A percentile compares a stretch with the other conserved stretches of the same genome.
phyloP scores from a whole-genome alignment of 768 basidiomycete species.

The Daedalea quercina region DNA sequence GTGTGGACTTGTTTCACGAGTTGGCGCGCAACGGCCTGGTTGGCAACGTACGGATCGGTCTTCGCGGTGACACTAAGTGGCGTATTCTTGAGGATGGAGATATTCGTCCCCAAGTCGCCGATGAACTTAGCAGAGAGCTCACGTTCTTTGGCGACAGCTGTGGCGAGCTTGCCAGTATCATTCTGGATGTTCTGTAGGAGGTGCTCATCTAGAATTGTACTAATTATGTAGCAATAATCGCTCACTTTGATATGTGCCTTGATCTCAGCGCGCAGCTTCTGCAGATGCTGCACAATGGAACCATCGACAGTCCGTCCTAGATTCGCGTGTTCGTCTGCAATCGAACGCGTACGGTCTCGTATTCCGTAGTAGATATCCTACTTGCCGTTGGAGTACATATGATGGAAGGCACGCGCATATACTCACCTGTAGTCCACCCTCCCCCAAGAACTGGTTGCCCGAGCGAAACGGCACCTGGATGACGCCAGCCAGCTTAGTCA shows the following conservation, averaged over 20 bases:
- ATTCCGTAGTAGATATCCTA: constrained; percentile 91
- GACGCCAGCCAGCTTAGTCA: constrained; percentile 89
- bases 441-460: constrained; percentile 97
- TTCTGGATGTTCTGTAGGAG: constrained; percentile 80
- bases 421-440: constrained; percentile 82
- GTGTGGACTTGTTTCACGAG: constrained; percentile 91
- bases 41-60: constrained; percentile 79
- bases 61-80: constrained; percentile 79
- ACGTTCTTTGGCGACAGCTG: constrained; percentile 88
- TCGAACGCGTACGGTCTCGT: constrained; percentile 86
- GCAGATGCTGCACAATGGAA: constrained; percentile 95
- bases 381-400: not conserved
- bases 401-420: not conserved
- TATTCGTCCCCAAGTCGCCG: constrained; percentile 78
- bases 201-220: not conserved
- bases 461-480: constrained; percentile 96
- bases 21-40: constrained; percentile 68
- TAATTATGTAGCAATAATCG: not conserved
- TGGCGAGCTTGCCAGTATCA: constrained; percentile 89
- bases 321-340: constrained; percentile 95
- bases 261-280: constrained; percentile 91
- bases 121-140: constrained; percentile 82
- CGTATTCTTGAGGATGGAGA: constrained; percentile 92
- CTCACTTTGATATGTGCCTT: constrained; percentile 94
- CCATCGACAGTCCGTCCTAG: constrained; percentile 94